Conservation (phyloP, 2,329 filamentous ascomycete genomes). For the Penicillium janthinellum region DNA sequence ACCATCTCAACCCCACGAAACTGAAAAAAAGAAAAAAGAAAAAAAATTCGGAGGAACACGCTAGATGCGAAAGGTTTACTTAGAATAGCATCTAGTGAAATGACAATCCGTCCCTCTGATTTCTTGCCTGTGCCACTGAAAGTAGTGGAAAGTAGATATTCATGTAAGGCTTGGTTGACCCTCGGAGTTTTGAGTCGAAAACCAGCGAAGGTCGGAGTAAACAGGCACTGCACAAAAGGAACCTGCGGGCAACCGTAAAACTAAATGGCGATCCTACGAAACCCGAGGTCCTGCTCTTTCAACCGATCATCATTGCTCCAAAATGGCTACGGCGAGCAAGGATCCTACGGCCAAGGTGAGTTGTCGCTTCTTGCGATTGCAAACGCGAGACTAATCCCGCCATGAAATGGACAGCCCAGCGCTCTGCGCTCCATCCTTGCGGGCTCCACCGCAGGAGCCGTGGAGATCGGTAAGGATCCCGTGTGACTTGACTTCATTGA, state of each 20-base stretch:
- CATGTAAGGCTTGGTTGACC: background rate
- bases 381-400: slow-evolving; percentile 41
- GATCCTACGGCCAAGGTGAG: slow-evolving; percentile 44
- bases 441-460: slow-evolving; percentile 87
- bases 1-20: slow-evolving; percentile 4
- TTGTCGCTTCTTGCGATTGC: background rate
- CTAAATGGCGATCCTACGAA: slow-evolving; percentile 13
- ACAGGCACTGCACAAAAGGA: slow-evolving; percentile 17
- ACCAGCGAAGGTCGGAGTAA: slow-evolving; percentile 9
- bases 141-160: background rate
- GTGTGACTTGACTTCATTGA: background rate
- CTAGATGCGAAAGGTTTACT: slow-evolving; percentile 18
- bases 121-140: background rate
- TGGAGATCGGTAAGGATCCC: slow-evolving; percentile 75
- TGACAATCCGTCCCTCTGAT: slow-evolving; percentile 33
- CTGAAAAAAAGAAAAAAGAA: slow-evolving; percentile 15
- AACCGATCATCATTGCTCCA: slow-evolving; percentile 11
- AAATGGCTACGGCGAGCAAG: slow-evolving; percentile 39
- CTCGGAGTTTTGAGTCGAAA: background rate
- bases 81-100: slow-evolving; percentile 32
- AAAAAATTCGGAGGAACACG: slow-evolving; percentile 31
- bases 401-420: slow-evolving; percentile 61
- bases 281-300: slow-evolving; percentile 22
- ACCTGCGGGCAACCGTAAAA: slow-evolving; percentile 22
- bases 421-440: slow-evolving; percentile 87